Evolutionary conservation across 352 stramenopile species (phyloP), one percentile per base, ranked within the genome.

Genomic region (Pythium brassicae): DNA sequence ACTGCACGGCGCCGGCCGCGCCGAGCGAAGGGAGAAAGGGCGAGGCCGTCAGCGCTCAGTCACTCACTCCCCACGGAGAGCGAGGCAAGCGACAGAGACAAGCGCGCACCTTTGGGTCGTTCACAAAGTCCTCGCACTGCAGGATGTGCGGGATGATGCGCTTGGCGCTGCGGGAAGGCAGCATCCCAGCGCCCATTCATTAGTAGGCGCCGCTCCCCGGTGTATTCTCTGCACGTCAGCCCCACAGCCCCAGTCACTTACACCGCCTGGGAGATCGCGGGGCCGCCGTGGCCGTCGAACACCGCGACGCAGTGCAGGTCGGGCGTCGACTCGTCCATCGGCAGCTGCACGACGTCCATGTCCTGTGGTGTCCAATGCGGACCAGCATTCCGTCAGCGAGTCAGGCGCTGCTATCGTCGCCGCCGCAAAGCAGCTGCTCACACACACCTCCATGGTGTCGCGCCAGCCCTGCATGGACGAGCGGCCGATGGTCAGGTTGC

Each of bases 381-480:
- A 12, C 7, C 15, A 22, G 11, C 19, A 20, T 4, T 45, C 40
- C 3, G 40, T 45, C 15, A 25, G 37, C 12, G 11, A 23, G 4
- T 11, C 20, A 42, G 2, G 9, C 27, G 17, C 20, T n/a, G 15
- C 4, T 19, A 35, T 43, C 39, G 40, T 25, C 46, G 20, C 8
- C 35, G 1, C 14, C 2, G 14, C 25, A 27, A 10, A 22, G 12
- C 22, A 53, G 20, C 12, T 46, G 6, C 19, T 0, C 12, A n/a
- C 39, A 53, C 57, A 29, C 26, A 89, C 85, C 76, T 95, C 85
- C 85, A 95, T 95, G 1, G 74, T 74, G 49, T 92, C 82, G 26
- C 85, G 79, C 85, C 85, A 95, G 22, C 85, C 85, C 54, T 95
- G 85, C 85, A 95, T 95, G 46, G 71, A 66, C 23, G 77, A 66